Conservation (phyloP, 768 basidiomycete genomes). For the Pleurotus giganteus region DNA sequence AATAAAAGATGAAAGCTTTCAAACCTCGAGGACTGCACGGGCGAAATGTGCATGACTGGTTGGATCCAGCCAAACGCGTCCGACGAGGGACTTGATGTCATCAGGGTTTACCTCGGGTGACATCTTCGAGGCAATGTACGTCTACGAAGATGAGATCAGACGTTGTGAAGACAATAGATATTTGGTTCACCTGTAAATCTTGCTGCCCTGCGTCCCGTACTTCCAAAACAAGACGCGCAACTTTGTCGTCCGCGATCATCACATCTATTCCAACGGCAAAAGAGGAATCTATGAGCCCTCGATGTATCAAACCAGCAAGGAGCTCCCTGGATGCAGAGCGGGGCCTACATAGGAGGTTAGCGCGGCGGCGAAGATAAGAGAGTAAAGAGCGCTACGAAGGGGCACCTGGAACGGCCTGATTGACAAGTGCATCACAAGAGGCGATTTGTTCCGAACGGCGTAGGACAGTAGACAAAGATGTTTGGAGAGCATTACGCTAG, state of each 20-base stretch:
- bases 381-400: conserved; percentile 26
- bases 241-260: conserved; percentile 43
- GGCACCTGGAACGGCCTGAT: conserved; percentile 19
- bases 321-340: conserved; percentile 45
- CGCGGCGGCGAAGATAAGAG: conserved; percentile 21
- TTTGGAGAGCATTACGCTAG: conserved; percentile 42
- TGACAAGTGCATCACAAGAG: conserved; percentile 48
- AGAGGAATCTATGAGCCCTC: conserved; percentile 52
- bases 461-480: conserved; percentile 46
- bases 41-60: conserved; percentile 59
- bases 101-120: conserved; percentile 42
- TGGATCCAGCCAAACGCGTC: conserved; percentile 53
- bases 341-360: conserved; percentile 14
- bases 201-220: conserved; percentile 52
- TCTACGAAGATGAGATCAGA: conserved; percentile 26
- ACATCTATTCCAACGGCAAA: conserved; percentile 54
- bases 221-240: conserved; percentile 52
- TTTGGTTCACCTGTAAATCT: conserved; percentile 53
- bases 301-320: conserved; percentile 51
- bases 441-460: conserved; percentile 54
- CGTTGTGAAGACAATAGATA: conserved; percentile 8
- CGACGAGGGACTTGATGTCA: conserved; percentile 37
- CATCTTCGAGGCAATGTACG: conserved; percentile 59
- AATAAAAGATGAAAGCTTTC: conserved; percentile 12
- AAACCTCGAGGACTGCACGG: conserved; percentile 54